These are phyloP conservation scores for Jamesozyma jinghongensis DNA, from an alignment of 805 yeast genomes.

Conservation along the genomic window DNA sequence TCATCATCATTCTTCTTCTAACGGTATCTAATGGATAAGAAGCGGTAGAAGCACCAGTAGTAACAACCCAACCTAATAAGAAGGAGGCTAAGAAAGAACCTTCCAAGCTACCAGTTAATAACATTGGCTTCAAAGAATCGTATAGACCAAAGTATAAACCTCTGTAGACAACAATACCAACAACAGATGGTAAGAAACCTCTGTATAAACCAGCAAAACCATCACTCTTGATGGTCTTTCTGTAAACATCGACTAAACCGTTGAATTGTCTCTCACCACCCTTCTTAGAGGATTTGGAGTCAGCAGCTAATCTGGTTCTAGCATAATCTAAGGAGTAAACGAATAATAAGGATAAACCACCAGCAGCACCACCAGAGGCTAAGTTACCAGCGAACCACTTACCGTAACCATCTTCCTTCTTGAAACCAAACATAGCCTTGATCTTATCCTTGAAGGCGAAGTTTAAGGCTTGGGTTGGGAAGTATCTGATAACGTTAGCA, in stretches of 20 bases:
- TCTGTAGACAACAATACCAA: slow-evolving; percentile 97
- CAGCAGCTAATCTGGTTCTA: slow-evolving; percentile 98
- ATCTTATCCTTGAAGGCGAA: slow-evolving; percentile 97
- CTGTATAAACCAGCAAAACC: slow-evolving; percentile 98
- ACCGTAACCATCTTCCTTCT: slow-evolving; percentile 90
- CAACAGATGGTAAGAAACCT: slow-evolving; percentile 98
- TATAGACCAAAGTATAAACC: slow-evolving; percentile 97
- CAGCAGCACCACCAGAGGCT: slow-evolving; percentile 98
- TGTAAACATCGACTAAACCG: slow-evolving; percentile 94
- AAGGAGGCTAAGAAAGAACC: slow-evolving; percentile 92
- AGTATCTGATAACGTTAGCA: slow-evolving; percentile 96
- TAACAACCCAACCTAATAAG: slow-evolving; percentile 95
- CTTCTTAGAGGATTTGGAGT: slow-evolving; percentile 76
- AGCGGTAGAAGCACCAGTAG: slow-evolving; percentile 98
- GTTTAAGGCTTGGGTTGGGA: slow-evolving; percentile 98
- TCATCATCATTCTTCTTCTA: slow-evolving; percentile 99
- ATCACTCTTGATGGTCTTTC: slow-evolving; percentile 88
- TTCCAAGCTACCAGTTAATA: slow-evolving; percentile 88
- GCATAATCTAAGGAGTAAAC: slow-evolving; percentile 85
- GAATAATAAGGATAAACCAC: slow-evolving; percentile 45
- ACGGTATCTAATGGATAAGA: slow-evolving; percentile 98
- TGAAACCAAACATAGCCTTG: slow-evolving; percentile 93
- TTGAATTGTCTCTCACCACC: slow-evolving; percentile 96
- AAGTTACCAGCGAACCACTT: slow-evolving; percentile 95
- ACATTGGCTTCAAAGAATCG: slow-evolving; percentile 93